A percentile compares a stretch with the other conserved stretches of the same genome.
These are phyloP conservation scores for Colletotrichum limetticola DNA, from an alignment of 2,329 filamentous ascomycete genomes.

Conservation along the genomic window DNA sequence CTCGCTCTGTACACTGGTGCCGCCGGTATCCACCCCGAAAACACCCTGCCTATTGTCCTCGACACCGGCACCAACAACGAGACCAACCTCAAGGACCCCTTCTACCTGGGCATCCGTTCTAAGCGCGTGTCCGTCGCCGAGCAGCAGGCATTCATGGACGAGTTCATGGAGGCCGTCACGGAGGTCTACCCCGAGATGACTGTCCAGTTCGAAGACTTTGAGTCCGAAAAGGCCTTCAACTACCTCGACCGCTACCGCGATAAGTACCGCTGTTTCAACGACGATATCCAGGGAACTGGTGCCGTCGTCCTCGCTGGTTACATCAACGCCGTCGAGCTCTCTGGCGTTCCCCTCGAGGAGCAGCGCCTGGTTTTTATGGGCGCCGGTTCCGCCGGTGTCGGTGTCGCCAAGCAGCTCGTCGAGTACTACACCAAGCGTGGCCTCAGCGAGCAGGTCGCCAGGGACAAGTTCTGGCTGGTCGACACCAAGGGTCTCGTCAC, in stretches of 20 bases:
- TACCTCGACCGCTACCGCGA: constrained; percentile 91
- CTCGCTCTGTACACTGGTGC: constrained; percentile 94
- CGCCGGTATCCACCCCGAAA: constrained; percentile 91
- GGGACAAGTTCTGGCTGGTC: constrained; percentile 95
- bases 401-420: constrained; percentile 97
- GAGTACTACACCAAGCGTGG: constrained; percentile 96
- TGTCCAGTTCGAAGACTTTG: constrained; percentile 98
- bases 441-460: constrained; percentile 86
- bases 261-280: constrained; percentile 95
- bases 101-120: constrained; percentile 91
- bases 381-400: constrained; percentile 93
- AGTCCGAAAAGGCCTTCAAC: constrained; percentile 90
- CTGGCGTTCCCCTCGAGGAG: constrained; percentile 85
- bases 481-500: constrained; percentile 98
- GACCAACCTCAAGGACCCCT: constrained; percentile 71
- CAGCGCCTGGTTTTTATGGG: constrained; percentile 97
- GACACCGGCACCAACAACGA: constrained; percentile 76
- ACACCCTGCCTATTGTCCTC: constrained; percentile 78
- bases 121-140: constrained; percentile 82
- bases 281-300: constrained; percentile 97
- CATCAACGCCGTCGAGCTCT: constrained; percentile 82
- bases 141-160: constrained; percentile 93
- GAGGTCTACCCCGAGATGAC: constrained; percentile 76
- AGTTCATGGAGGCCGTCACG: constrained; percentile 92
- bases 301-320: constrained; percentile 89